These are phyloP conservation scores for Cordyceps militaris DNA, from an alignment of 2,329 filamentous ascomycete genomes.

Conservation along the genomic window DNA sequence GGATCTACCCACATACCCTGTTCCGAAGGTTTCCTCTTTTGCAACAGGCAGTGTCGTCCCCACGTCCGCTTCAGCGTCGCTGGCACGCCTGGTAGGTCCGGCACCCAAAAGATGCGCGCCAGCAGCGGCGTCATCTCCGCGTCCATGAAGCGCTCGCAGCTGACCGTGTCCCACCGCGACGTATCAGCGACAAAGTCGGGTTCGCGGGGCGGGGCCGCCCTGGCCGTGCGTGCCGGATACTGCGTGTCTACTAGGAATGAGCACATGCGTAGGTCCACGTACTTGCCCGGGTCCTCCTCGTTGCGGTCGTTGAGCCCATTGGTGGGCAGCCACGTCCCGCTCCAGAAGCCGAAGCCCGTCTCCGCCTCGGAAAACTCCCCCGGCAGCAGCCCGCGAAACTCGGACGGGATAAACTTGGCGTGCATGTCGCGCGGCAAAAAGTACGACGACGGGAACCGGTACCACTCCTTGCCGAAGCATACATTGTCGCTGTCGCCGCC, in stretches of 20 bases:
- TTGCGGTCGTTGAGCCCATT: constrained; percentile 89
- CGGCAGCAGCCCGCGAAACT: constrained; percentile 81
- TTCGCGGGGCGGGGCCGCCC: constrained; percentile 52
- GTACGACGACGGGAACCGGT: constrained; percentile 91
- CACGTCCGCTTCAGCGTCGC: constrained; percentile 65
- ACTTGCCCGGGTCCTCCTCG: constrained; percentile 78
- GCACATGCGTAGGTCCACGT: constrained; percentile 69
- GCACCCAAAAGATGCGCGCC: constrained; percentile 75
- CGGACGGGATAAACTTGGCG: constrained; percentile 84
- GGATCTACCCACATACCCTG: constrained; percentile 15
- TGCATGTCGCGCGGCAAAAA: constrained; percentile 77
- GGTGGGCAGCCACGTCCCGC: constrained; percentile 78
- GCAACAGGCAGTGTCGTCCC: constrained; percentile 82
- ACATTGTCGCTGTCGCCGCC: constrained; percentile 60
- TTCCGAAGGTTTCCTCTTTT: constrained; percentile 37
- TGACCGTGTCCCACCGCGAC: constrained; percentile 69
- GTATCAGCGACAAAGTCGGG: constrained; percentile 71
- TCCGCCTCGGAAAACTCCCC: constrained; percentile 79
- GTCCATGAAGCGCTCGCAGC: constrained; percentile 77
- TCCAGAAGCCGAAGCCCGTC: constrained; percentile 63
- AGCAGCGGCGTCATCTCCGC: constrained; percentile 64
- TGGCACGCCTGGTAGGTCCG: constrained; percentile 63
- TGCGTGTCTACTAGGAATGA: constrained; percentile 83
- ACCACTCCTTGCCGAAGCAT: constrained; percentile 96
- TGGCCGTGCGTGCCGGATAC: constrained; percentile 50